These are phyloP conservation scores for Tylopilus cervinicoccineus DNA, from an alignment of 768 basidiomycete species.

Conservation along the genomic window DNA sequence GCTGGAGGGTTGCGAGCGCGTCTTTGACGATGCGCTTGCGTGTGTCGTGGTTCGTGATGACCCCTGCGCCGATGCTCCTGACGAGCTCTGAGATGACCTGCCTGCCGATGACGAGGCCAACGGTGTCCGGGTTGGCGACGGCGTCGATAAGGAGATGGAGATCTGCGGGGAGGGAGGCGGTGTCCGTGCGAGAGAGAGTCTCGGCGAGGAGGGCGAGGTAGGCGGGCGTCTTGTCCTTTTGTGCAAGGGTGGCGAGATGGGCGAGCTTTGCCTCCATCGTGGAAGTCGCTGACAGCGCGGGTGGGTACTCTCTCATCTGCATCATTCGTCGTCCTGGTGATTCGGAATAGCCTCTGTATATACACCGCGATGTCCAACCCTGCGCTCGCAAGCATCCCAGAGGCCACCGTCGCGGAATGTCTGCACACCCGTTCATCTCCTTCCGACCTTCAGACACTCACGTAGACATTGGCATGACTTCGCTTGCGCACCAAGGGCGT, in stretches of 20 bases:
- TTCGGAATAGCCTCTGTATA: too few relatives aligned
- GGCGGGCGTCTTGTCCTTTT: constrained; percentile 82
- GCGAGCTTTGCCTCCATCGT: constrained; percentile 62
- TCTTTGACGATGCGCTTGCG: constrained; percentile 75
- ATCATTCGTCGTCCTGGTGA: constrained; percentile 31
- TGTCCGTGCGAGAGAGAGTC: constrained; percentile 51
- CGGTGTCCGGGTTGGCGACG: constrained; percentile 76
- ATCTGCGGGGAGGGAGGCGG: constrained; percentile 44
- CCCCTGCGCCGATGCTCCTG: constrained; percentile 55
- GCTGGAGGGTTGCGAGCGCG: constrained; percentile 65
- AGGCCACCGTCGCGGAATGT: too few relatives aligned
- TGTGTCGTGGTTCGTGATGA: constrained; percentile 49
- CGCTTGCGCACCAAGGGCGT: constrained; percentile 7
- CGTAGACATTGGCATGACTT: constrained; percentile 14
- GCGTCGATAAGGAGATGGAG: constrained; percentile 73
- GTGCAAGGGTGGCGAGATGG: constrained; percentile 58
- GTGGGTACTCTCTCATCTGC: not conserved
- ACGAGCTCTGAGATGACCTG: constrained; percentile 86
- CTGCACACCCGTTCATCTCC: too few relatives aligned
- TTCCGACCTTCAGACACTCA: constrained; percentile 40
- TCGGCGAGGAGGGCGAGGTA: constrained; percentile 68
- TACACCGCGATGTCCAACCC: too few relatives aligned
- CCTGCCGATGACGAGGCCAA: constrained; percentile 84
- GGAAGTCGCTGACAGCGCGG: not conserved
- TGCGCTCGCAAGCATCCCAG: too few relatives aligned